Percentiles rank a stretch among this genome's conserved stretches.
phyloP scores from a whole-genome alignment of 2,329 filamentous ascomycete species.

The Hymenoscyphus infarciens region DNA sequence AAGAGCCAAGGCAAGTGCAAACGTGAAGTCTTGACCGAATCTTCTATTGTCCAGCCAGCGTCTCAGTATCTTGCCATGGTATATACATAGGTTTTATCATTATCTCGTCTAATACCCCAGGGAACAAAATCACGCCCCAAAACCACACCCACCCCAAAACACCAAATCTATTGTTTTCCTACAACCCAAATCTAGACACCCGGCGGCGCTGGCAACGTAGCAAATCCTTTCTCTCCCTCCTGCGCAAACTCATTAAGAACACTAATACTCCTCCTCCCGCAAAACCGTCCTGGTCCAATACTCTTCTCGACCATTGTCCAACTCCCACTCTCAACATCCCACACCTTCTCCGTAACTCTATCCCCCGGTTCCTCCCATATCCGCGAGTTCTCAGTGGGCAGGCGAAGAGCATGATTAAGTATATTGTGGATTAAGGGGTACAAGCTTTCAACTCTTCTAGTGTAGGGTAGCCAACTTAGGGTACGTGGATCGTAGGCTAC shows the following conservation, averaged over 20 bases:
- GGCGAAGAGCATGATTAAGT: neutral
- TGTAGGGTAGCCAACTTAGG: neutral
- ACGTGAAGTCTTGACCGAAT: no score
- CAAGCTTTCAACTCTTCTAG: neutral
- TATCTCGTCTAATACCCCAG: no score
- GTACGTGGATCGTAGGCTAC: conserved; percentile 52
- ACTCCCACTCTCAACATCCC: neutral
- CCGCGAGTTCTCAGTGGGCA: neutral
- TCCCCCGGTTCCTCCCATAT: neutral
- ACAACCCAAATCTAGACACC: neutral
- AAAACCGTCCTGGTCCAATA: neutral
- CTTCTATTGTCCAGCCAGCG: no score
- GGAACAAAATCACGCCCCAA: no score
- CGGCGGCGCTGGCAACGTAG: neutral
- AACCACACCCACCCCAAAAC: neutral
- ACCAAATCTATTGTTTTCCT: neutral
- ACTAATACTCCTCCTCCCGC: neutral
- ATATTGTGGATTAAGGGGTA: neutral
- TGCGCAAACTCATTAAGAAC: neutral
- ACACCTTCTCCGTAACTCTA: neutral
- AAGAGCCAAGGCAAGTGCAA: no score
- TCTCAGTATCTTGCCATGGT: no score
- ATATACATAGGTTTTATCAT: no score
- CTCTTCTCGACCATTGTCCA: neutral
- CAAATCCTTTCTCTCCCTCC: neutral